Conservation (phyloP, 192 early-diverging fungal species). For the Coemansia sp. region DNA sequence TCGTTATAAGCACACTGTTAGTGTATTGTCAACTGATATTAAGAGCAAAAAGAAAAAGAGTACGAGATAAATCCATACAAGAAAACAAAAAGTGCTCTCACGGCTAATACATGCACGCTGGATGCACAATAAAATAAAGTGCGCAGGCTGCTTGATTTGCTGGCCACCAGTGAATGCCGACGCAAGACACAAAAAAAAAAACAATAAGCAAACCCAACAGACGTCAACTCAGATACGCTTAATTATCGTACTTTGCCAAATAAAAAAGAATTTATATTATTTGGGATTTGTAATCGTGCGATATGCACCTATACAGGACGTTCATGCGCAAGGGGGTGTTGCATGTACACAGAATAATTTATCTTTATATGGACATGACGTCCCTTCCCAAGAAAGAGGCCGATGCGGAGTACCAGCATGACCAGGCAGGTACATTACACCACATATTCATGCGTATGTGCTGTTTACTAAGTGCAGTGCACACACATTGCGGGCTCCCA, state of each 20-base stretch:
- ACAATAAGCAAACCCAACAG: not conserved
- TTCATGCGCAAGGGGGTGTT: not conserved
- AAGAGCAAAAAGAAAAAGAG: not conserved
- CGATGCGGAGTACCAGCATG: slow-evolving; percentile 1
- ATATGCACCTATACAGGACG: not conserved
- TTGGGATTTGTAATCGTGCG: not conserved
- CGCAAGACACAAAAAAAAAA: slow-evolving; percentile 1
- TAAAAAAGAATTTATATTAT: not conserved
- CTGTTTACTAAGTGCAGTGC: not conserved
- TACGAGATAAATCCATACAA: not conserved
- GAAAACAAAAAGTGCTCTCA: not conserved
- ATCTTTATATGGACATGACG: not conserved
- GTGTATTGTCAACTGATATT: not conserved
- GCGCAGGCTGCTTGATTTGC: not conserved
- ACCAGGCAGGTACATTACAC: not conserved
- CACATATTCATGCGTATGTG: not conserved
- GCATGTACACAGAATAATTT: slow-evolving; percentile 3
- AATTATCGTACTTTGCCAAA: not conserved
- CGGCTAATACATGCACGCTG: not conserved
- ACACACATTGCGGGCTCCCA: not conserved
- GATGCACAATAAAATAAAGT: not conserved
- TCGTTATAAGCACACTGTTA: not conserved
- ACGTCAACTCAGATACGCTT: not conserved
- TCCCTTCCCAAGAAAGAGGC: not conserved
- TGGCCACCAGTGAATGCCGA: not conserved